These are phyloP conservation scores for Jackrogersella minutella DNA, from an alignment of 495 filamentous ascomycete species.

Conservation along the genomic window DNA sequence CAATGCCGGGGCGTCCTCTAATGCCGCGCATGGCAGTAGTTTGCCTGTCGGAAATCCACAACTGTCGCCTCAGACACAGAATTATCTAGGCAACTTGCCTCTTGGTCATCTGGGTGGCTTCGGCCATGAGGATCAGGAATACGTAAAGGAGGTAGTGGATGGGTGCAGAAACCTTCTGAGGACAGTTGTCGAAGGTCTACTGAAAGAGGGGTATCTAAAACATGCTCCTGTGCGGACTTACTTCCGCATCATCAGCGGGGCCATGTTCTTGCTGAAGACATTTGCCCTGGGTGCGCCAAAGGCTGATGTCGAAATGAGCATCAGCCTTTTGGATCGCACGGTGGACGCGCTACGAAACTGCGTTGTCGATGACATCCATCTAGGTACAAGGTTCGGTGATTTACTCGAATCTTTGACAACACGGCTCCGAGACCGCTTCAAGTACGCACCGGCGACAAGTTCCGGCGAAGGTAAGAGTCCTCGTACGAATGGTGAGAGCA, in stretches of 20 bases:
- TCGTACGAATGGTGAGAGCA: constrained; percentile 42
- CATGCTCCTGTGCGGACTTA: constrained; percentile 93
- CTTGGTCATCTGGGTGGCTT: constrained; percentile 64
- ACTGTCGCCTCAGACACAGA: constrained; percentile 65
- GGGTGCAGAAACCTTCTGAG: constrained; percentile 83
- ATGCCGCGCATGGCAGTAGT: constrained; percentile 36
- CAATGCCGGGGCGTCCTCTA: constrained; percentile 62
- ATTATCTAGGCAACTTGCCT: constrained; percentile 63
- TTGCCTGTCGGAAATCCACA: constrained; percentile 51
- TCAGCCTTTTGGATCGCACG: constrained; percentile 80
- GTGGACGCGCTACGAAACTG: constrained; percentile 82
- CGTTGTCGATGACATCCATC: constrained; percentile 94
- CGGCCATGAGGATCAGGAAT: constrained; percentile 71
- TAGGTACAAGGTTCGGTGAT: constrained; percentile 94
- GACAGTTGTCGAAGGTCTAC: constrained; percentile 82
- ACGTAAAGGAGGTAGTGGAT: constrained; percentile 87
- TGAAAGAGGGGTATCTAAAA: constrained; percentile 83
- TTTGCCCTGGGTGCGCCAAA: constrained; percentile 93
- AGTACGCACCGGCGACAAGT: constrained; percentile 60
- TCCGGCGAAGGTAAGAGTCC: constrained; percentile 52
- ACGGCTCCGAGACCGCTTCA: constrained; percentile 76
- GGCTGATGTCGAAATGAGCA: constrained; percentile 82
- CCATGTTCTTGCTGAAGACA: constrained; percentile 93
- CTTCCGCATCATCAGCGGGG: constrained; percentile 91
- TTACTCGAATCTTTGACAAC: constrained; percentile 82